These are phyloP conservation scores for Stephania cephalantha DNA, from an alignment of 164 flowering plant genomes.

Conservation along the genomic window DNA sequence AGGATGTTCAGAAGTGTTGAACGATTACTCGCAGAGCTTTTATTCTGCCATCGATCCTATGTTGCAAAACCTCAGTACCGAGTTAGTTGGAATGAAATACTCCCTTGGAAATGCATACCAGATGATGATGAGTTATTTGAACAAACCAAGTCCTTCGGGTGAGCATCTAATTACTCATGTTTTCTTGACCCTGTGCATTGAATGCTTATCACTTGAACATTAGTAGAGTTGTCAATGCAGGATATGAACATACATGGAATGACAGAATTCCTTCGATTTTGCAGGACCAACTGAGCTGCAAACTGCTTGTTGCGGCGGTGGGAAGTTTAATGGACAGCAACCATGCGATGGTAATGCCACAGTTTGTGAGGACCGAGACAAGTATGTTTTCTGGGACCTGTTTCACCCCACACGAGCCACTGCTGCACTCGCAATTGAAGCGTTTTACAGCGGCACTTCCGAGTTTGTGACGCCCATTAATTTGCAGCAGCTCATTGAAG, in stretches of 20 bases:
- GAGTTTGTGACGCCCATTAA: constrained; percentile 39
- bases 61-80: constrained; percentile 30
- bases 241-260: neutral
- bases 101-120: constrained; percentile 43
- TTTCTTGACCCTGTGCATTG: neutral
- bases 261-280: neutral
- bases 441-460: constrained; percentile 27
- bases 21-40: constrained; percentile 24
- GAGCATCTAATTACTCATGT: constrained; percentile 13
- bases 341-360: constrained; percentile 24
- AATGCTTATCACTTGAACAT: neutral
- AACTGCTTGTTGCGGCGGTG: constrained; percentile 45
- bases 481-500: constrained; percentile 29
- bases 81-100: constrained; percentile 33
- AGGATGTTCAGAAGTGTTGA: constrained; percentile 32
- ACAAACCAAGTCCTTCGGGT: constrained; percentile 25
- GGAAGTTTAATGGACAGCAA: constrained; percentile 12
- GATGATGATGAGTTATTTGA: constrained; percentile 19
- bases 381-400: constrained; percentile 44
- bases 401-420: constrained; percentile 45
- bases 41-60: constrained; percentile 14
- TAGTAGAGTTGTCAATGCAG: neutral
- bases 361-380: constrained; percentile 27
- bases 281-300: constrained; percentile 32
- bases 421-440: constrained; percentile 30